Conservation (phyloP, 1,284 basidiomycete species). For the Ceratobasidium sp. region DNA sequence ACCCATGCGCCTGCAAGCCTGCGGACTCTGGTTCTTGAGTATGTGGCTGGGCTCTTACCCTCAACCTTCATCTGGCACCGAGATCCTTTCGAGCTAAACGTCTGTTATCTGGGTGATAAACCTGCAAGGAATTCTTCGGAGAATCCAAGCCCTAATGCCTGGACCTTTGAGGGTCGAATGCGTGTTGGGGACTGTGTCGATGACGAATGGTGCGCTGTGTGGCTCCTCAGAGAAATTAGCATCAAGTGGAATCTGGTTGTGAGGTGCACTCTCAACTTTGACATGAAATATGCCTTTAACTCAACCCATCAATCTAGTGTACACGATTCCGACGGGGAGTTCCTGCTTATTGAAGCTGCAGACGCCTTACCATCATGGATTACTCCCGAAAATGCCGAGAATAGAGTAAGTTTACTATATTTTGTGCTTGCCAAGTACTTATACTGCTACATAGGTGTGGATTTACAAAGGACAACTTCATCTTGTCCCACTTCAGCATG, state of each 20-base stretch:
- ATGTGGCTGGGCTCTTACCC: constrained; percentile 62
- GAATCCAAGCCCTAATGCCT: constrained; percentile 55
- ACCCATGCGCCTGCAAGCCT: constrained; percentile 69
- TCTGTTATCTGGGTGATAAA: constrained; percentile 55
- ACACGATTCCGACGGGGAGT: constrained; percentile 93
- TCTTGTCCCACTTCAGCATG: constrained; percentile 78
- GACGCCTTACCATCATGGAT: constrained; percentile 90
- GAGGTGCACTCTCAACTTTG: constrained; percentile 60
- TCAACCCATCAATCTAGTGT: constrained; percentile 58
- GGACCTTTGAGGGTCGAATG: constrained; percentile 76
- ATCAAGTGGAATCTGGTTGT: constrained; percentile 77
- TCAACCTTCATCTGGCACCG: constrained; percentile 82
- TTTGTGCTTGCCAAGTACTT: constrained; percentile 49
- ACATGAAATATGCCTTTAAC: constrained; percentile 39
- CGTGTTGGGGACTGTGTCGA: constrained; percentile 92
- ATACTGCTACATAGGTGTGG: constrained; percentile 73
- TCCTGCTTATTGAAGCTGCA: constrained; percentile 95
- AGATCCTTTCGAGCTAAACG: constrained; percentile 83
- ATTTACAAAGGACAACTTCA: constrained; percentile 82
- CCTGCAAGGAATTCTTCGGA: constrained; percentile 47
- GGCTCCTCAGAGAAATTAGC: constrained; percentile 80
- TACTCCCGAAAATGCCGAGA: constrained; percentile 85
- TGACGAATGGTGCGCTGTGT: constrained; percentile 94
- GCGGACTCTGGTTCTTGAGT: constrained; percentile 69
- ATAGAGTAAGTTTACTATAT: constrained; percentile 71